phyloP scores from a whole-genome alignment of 1,139 yeast species.

The Debaryomyces udenii region DNA sequence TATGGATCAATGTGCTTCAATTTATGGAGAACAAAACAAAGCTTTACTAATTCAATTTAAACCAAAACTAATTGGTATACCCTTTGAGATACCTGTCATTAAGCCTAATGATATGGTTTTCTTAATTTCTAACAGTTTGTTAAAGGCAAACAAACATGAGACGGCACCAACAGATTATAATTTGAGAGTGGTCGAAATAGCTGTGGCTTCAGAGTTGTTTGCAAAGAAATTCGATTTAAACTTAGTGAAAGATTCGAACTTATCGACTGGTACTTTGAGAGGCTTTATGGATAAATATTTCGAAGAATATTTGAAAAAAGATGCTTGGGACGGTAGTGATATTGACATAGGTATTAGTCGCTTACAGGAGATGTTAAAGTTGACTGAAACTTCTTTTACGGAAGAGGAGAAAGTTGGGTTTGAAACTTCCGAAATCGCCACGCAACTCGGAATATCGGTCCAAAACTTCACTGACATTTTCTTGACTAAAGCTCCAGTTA shows the following conservation, averaged over 20 bases:
- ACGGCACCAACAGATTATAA: conserved; percentile 74
- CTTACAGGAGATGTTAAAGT: conserved; percentile 41
- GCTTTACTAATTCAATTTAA: conserved; percentile 65
- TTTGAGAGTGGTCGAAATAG: conserved; percentile 70
- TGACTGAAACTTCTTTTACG: conserved; percentile 41
- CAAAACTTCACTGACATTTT: conserved; percentile 50
- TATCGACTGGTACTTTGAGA: conserved; percentile 63
- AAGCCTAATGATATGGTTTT: conserved; percentile 51
- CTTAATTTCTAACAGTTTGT: conserved; percentile 65
- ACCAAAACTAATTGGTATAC: conserved; percentile 58
- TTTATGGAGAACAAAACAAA: conserved; percentile 64
- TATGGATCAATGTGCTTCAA: conserved; percentile 76
- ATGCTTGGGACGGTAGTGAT: conserved; percentile 51
- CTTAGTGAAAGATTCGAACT: conserved; percentile 56
- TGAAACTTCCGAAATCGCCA: conserved; percentile 53
- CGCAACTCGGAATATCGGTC: conserved; percentile 41
- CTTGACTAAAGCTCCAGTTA: conserved; percentile 58
- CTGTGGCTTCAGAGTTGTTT: conserved; percentile 61
- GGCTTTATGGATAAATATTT: conserved; percentile 62
- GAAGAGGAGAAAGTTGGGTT: conserved; percentile 48
- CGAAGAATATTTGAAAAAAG: conserved; percentile 31
- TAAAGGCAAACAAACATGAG: conserved; percentile 65
- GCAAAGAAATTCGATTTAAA: conserved; percentile 50
- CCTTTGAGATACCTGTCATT: conserved; percentile 57
- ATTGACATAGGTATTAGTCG: conserved; percentile 47